These are phyloP conservation scores for Dactylonectria estremocensis DNA, from an alignment of 2,329 filamentous ascomycete species.

Conservation along the genomic window DNA sequence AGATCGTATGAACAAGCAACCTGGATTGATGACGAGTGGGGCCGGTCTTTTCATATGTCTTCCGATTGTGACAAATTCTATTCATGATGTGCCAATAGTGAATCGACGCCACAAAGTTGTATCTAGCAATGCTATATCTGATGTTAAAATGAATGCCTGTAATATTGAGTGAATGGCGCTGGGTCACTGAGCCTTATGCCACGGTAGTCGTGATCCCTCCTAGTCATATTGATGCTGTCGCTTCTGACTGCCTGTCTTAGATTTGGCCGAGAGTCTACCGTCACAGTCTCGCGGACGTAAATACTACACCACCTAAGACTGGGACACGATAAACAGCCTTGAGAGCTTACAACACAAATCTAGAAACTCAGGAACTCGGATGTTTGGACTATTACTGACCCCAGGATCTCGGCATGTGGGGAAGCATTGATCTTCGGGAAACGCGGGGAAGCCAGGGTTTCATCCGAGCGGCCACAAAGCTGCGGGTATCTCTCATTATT, in stretches of 20 bases:
- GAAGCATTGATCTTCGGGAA: not conserved
- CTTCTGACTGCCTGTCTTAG: not conserved
- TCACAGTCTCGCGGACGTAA: not conserved
- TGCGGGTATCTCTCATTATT: not conserved
- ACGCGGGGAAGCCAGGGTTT: conserved; percentile 3
- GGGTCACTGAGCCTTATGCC: too few relatives aligned
- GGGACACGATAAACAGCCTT: not conserved
- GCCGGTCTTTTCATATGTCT: not conserved
- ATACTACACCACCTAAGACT: not conserved
- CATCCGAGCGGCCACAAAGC: not conserved
- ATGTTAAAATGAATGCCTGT: too few relatives aligned
- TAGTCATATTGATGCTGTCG: not conserved
- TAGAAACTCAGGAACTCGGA: not conserved
- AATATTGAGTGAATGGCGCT: too few relatives aligned
- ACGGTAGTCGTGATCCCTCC: not conserved
- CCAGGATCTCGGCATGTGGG: conserved; percentile 2
- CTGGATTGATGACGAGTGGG: not conserved
- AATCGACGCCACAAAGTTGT: too few relatives aligned
- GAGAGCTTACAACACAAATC: not conserved
- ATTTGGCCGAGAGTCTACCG: not conserved
- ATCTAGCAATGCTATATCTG: too few relatives aligned
- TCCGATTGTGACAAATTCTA: not conserved
- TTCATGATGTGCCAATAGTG: too few relatives aligned
- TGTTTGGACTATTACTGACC: too few relatives aligned
- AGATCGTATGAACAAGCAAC: not conserved